phyloP scores from a whole-genome alignment of 768 basidiomycete genomes.

The Ramaria sp. region DNA sequence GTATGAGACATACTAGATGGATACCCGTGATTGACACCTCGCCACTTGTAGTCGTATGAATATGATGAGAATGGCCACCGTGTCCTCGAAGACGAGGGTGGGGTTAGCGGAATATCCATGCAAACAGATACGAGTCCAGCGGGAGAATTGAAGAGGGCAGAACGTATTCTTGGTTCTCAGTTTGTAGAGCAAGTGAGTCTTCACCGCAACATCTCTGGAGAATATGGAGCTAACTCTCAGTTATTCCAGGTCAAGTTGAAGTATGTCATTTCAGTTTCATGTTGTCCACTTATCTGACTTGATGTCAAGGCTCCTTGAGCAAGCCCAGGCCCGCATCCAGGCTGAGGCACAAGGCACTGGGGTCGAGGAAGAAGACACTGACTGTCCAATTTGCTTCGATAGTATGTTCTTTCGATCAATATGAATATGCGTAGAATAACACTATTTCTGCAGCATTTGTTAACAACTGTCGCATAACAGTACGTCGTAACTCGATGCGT shows the following conservation, averaged over 20 bases:
- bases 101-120: slow-evolving; percentile 25
- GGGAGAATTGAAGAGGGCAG: slow-evolving; percentile 47
- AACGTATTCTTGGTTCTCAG: slow-evolving; percentile 31
- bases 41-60: not conserved
- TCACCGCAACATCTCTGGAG: not conserved
- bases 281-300: not conserved
- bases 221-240: not conserved
- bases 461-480: slow-evolving; percentile 46
- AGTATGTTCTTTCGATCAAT: slow-evolving; percentile 23
- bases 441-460: slow-evolving; percentile 28
- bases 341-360: slow-evolving; percentile 4
- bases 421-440: not conserved
- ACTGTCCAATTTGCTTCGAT: slow-evolving; percentile 61
- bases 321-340: not conserved
- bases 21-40: too few relatives aligned
- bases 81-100: not conserved
- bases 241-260: slow-evolving; percentile 8
- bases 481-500: slow-evolving; percentile 56
- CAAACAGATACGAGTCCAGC: slow-evolving; percentile 33
- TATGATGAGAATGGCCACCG: not conserved
- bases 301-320: not conserved
- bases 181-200: slow-evolving; percentile 20
- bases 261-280: not conserved
- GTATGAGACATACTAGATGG: slow-evolving; percentile 12
- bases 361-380: slow-evolving; percentile 7